phyloP scores from a whole-genome alignment of 371 early-diverging fungal species.

The Actinomucor elegans region DNA sequence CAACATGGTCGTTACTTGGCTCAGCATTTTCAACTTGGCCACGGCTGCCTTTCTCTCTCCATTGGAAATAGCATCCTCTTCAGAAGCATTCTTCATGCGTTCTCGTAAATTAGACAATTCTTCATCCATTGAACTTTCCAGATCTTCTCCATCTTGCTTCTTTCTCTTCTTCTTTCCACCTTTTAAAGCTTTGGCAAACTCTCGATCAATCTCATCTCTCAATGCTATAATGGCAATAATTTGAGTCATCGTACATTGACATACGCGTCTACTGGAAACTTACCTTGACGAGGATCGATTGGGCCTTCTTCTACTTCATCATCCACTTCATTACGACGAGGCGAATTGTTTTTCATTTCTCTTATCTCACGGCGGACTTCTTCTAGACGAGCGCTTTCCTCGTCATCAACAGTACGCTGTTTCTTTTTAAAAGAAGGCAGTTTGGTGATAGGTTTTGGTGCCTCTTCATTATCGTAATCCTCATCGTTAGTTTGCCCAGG shows the following conservation, averaged over 20 bases:
- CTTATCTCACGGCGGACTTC: constrained; percentile 25
- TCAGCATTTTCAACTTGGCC: constrained; percentile 83
- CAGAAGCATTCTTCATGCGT: constrained; percentile 82
- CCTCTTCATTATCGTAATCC: constrained; percentile 1
- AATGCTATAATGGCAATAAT: constrained; percentile 37
- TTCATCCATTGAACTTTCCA: constrained; percentile 61
- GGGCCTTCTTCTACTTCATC: constrained; percentile 28
- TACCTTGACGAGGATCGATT: constrained; percentile 40
- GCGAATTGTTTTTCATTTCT: neutral
- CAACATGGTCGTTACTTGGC: constrained; percentile 64
- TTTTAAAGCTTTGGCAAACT: constrained; percentile 61
- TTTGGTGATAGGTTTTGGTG: constrained; percentile 11
- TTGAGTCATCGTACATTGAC: too few relatives aligned
- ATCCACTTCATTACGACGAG: neutral
- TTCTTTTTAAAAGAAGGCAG: constrained; percentile 50
- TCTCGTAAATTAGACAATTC: constrained; percentile 65
- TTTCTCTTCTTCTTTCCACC: constrained; percentile 65
- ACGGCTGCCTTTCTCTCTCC: constrained; percentile 74
- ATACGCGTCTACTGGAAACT: too few relatives aligned
- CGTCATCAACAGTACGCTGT: constrained; percentile 27
- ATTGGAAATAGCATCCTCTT: constrained; percentile 78
- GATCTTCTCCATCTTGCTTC: constrained; percentile 68
- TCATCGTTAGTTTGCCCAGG: neutral
- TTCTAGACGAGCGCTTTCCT: constrained; percentile 37
- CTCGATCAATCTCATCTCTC: constrained; percentile 58